phyloP scores from a whole-genome alignment of 139 green algal genomes.

The Chlorella sp. region DNA sequence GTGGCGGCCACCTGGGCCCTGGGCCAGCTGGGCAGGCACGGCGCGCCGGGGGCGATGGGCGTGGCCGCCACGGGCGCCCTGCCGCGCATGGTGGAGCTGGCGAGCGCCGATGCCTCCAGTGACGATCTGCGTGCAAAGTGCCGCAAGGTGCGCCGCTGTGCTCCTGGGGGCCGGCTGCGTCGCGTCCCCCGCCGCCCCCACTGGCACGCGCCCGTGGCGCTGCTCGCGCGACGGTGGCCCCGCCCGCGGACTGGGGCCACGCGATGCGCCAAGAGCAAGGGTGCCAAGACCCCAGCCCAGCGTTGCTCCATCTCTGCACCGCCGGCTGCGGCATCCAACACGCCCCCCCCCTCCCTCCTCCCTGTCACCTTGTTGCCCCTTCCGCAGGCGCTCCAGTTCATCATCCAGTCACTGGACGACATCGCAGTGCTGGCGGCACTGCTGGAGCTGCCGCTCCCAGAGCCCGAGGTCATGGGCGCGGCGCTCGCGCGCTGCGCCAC shows the following conservation, averaged over 20 bases:
- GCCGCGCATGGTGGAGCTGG: conserved; percentile 12
- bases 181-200: neutral
- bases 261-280: too few species aligned
- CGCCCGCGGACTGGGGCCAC: too few species aligned
- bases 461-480: neutral
- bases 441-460: neutral
- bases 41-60: neutral
- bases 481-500: conserved; percentile 1
- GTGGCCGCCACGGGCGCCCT: conserved; percentile 4
- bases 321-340: neutral
- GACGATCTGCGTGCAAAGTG: conserved; percentile 25
- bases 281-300: too few species aligned
- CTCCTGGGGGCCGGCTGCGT: neutral
- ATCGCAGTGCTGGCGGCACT: conserved; percentile 1
- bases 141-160: neutral
- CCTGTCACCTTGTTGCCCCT: neutral
- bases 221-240: too few species aligned
- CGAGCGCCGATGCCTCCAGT: neutral
- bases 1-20: conserved; percentile 27
- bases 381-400: neutral
- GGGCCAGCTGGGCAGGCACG: conserved; percentile 13
- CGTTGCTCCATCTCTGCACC: too few species aligned
- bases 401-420: neutral
- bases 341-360: too few species aligned
- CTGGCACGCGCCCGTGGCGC: too few species aligned